Evolutionary conservation across 2,329 filamentous ascomycete genomes (phyloP).

Genomic region (Oidium heveae): DNA sequence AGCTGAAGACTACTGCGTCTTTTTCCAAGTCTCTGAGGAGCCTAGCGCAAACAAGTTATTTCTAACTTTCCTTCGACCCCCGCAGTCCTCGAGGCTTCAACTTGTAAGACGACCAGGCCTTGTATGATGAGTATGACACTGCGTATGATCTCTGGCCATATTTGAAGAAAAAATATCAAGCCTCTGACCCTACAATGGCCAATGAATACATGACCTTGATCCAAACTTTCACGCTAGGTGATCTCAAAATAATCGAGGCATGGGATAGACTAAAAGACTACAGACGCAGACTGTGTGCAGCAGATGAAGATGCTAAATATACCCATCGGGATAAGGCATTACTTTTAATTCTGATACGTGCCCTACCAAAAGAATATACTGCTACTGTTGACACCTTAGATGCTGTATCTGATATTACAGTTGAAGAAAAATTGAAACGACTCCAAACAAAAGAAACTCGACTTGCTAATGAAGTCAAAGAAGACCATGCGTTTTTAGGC

Average conservation of each 20-base stretch:
- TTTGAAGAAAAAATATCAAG: not conserved
- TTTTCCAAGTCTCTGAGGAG: no score
- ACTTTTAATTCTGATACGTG: not conserved
- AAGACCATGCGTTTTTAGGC: no score
- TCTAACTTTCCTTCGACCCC: no score
- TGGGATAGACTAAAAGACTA: not conserved
- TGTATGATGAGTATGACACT: not conserved
- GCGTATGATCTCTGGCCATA: not conserved
- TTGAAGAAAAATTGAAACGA: no score
- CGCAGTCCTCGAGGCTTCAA: no score
- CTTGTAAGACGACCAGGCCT: not conserved
- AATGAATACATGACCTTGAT: not conserved
- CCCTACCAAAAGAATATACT: no score
- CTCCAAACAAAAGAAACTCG: no score
- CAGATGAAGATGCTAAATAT: not conserved
- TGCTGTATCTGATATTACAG: no score
- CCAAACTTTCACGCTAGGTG: not conserved
- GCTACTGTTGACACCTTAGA: no score
- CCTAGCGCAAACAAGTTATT: no score
- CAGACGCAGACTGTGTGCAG: not conserved
- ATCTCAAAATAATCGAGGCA: not conserved
- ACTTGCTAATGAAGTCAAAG: no score
- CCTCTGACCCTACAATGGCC: not conserved
- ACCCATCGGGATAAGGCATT: not conserved
- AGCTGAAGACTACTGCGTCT: no score